These are phyloP conservation scores for Vachellia pachyceras DNA, from an alignment of 306 rosid species.

Conservation along the genomic window DNA sequence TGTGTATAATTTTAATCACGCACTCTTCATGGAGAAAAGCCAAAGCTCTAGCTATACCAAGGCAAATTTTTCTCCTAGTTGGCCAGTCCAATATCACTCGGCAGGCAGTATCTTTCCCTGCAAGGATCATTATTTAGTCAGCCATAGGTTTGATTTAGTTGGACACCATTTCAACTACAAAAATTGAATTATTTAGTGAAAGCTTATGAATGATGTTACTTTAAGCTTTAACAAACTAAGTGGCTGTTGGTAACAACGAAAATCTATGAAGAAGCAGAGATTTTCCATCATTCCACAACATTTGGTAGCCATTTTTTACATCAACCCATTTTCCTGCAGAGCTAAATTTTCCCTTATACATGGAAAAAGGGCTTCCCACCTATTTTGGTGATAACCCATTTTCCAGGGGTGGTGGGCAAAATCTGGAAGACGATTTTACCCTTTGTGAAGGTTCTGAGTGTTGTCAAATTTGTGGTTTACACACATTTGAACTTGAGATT, in stretches of 20 bases:
- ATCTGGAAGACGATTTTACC: too few relatives aligned
- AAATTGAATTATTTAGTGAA: neutral
- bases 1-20: neutral
- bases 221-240: neutral
- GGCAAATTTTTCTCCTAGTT: conserved; percentile 8
- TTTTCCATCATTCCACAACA: too few relatives aligned
- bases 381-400: too few relatives aligned
- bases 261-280: too few relatives aligned
- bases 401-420: too few relatives aligned
- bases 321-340: too few relatives aligned
- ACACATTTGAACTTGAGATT: neutral
- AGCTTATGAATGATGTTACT: neutral
- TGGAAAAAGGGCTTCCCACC: too few relatives aligned
- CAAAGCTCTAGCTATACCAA: conserved; percentile 14
- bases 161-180: neutral
- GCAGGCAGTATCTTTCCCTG: neutral
- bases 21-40: conserved; percentile 7
- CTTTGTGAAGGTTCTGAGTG: too few relatives aligned
- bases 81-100: neutral
- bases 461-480: neutral
- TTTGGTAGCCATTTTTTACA: too few relatives aligned
- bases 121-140: neutral
- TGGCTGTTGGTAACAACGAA: too few relatives aligned
- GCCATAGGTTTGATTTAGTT: neutral
- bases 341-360: too few relatives aligned